phyloP scores from a whole-genome alignment of 371 early-diverging fungal species.

The Amoeboaphelidium occidentale region DNA sequence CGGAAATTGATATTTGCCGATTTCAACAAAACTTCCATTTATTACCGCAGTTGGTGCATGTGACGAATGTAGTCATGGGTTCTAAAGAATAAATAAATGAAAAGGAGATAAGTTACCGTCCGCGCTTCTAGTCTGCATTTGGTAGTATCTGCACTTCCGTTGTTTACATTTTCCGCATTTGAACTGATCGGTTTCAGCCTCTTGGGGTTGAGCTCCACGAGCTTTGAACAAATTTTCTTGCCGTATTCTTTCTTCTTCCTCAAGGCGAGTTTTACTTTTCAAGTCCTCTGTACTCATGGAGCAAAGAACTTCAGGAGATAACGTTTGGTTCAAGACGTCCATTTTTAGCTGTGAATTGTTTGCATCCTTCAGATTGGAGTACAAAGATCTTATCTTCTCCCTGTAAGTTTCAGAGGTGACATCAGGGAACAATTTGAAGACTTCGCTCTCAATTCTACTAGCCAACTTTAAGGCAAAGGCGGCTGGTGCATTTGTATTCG shows the following conservation, averaged over 20 bases:
- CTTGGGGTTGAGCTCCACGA: constrained; percentile 41
- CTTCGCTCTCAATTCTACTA: not conserved
- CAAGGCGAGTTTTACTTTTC: constrained; percentile 58
- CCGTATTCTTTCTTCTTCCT: constrained; percentile 35
- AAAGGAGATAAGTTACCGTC: constrained; percentile 31
- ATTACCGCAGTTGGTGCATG: constrained; percentile 10
- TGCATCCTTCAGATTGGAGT: constrained; percentile 53
- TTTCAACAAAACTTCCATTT: not conserved
- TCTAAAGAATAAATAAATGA: constrained; percentile 1
- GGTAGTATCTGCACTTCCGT: constrained; percentile 75
- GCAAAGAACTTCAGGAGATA: not conserved
- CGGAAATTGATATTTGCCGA: too few species aligned
- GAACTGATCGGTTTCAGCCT: constrained; percentile 82
- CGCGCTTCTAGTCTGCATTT: constrained; percentile 94
- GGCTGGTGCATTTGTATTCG: too few species aligned
- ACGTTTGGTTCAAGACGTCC: constrained; percentile 23
- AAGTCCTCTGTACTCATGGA: constrained; percentile 26
- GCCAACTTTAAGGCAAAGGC: too few species aligned
- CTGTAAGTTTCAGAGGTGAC: not conserved
- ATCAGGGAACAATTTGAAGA: not conserved
- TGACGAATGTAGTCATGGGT: constrained; percentile 19
- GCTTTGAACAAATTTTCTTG: constrained; percentile 50
- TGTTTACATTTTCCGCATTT: constrained; percentile 79
- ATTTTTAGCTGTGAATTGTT: constrained; percentile 51
- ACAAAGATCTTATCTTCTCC: constrained; percentile 35